phyloP scores from a whole-genome alignment of 108 stramenopile genomes.

The Skeletonema tropicum region DNA sequence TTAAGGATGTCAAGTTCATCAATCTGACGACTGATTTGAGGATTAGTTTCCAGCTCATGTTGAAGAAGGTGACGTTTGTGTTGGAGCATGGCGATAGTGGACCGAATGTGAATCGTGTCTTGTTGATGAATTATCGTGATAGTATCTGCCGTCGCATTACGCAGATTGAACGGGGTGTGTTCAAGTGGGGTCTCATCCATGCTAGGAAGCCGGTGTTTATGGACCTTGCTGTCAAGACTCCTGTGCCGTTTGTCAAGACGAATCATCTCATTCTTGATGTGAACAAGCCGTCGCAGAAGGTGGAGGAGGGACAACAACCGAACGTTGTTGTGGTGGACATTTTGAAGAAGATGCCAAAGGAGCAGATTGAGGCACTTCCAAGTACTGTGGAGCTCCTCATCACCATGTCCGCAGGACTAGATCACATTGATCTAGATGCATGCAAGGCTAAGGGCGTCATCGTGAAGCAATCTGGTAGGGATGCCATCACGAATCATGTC shows the following conservation, averaged over 20 bases:
- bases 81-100: slow-evolving; percentile 36
- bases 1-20: slow-evolving; percentile 56
- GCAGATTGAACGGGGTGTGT: slow-evolving; percentile 61
- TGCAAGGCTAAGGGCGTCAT: slow-evolving; percentile 48
- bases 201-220: slow-evolving; percentile 56
- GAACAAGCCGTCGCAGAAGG: slow-evolving; percentile 22
- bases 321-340: slow-evolving; percentile 63
- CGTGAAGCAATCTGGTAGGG: slow-evolving; percentile 58
- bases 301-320: slow-evolving; percentile 2
- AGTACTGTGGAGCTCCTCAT: slow-evolving; percentile 50
- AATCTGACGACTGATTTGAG: slow-evolving; percentile 57
- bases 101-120: slow-evolving; percentile 32
- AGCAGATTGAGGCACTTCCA: slow-evolving; percentile 54
- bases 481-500: slow-evolving; percentile 56
- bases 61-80: slow-evolving; percentile 57
- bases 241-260: slow-evolving; percentile 38
- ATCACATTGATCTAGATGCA: slow-evolving; percentile 66
- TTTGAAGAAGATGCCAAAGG: slow-evolving; percentile 41
- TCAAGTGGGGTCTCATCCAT: slow-evolving; percentile 66
- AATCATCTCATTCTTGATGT: slow-evolving; percentile 39
- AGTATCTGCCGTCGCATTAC: slow-evolving; percentile 52
- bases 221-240: slow-evolving; percentile 45
- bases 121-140: slow-evolving; percentile 46
- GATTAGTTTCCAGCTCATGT: slow-evolving; percentile 54
- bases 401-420: slow-evolving; percentile 64